Conservation (phyloP, 768 basidiomycete species). For the Tremella mesenterica region DNA sequence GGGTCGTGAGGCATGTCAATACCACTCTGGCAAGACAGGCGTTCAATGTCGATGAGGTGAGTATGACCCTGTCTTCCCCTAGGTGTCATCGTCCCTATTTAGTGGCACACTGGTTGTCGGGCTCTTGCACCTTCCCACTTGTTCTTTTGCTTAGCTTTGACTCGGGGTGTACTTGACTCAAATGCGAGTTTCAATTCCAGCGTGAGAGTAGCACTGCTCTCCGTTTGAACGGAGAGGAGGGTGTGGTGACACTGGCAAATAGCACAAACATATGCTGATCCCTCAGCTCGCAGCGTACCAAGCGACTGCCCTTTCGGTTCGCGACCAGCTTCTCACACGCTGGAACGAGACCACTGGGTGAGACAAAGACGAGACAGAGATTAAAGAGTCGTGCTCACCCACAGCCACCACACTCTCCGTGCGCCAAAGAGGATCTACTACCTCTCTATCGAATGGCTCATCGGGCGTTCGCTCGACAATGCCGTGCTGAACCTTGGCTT, state of each 20-base stretch:
- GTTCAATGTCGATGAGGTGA: conserved; percentile 63
- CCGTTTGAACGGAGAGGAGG: too few species aligned
- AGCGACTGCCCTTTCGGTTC: conserved; percentile 74
- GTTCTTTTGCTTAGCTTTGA: too few species aligned
- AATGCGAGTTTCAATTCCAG: too few species aligned
- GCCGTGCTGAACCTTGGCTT: conserved; percentile 81
- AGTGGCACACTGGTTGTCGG: background rate
- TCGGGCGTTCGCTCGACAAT: conserved; percentile 50
- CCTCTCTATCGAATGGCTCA: conserved; percentile 75
- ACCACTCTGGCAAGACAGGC: conserved; percentile 80
- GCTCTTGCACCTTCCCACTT: too few species aligned
- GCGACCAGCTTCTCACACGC: conserved; percentile 72
- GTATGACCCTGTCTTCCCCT: conserved; percentile 1
- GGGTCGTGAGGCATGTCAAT: conserved; percentile 39
- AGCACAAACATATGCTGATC: conserved; percentile 1
- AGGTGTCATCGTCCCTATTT: background rate
- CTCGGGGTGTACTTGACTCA: too few species aligned
- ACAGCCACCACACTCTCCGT: conserved; percentile 40
- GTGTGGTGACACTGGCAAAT: background rate
- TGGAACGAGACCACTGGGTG: conserved; percentile 67
- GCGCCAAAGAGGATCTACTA: conserved; percentile 59
- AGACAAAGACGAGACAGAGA: conserved; percentile 6
- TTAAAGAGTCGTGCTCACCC: background rate
- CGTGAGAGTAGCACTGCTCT: too few species aligned
- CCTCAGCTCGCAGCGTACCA: conserved; percentile 76